Percentiles rank a stretch among this genome's conserved stretches.
phyloP scores from a whole-genome alignment of 306 rosid species.

The Vigna angularis region DNA sequence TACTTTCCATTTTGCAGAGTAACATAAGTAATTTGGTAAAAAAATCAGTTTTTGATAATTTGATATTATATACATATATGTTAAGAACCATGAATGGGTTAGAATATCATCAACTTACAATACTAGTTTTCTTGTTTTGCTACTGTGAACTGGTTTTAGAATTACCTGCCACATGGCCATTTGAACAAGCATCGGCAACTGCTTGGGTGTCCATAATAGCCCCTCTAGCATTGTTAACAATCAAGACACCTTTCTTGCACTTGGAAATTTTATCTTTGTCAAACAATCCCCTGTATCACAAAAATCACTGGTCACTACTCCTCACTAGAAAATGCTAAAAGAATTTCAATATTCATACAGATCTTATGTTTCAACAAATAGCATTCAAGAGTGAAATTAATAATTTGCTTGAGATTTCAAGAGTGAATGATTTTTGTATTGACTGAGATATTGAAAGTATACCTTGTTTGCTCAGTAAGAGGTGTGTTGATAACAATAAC shows the following conservation, averaged over 20 bases:
- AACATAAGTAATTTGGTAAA: neutral
- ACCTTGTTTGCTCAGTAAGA: constrained; percentile 93
- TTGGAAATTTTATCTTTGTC: constrained; percentile 77
- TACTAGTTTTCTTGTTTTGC: constrained; percentile 1
- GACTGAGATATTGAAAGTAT: constrained; percentile 14
- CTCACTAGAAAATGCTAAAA: constrained; percentile 5
- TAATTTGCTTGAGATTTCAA: neutral
- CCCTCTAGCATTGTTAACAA: constrained; percentile 93
- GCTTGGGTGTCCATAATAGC: constrained; percentile 95
- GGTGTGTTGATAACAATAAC: constrained; percentile 89
- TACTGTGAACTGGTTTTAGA: constrained; percentile 27
- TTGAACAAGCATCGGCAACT: constrained; percentile 81
- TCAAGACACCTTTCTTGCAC: constrained; percentile 88
- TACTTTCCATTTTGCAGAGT: neutral
- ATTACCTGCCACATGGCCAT: constrained; percentile 92
- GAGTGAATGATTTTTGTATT: neutral
- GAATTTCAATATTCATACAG: neutral
- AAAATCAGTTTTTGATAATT: too few relatives aligned
- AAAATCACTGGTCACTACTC: constrained; percentile 21
- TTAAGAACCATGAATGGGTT: neutral
- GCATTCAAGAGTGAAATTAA: neutral
- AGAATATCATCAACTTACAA: neutral
- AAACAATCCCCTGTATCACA: constrained; percentile 75
- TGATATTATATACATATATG: too few relatives aligned
- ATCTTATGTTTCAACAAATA: neutral